Base-by-base conservation (phyloP, 768 basidiomycete species). In the Suillus americanus region DNA sequence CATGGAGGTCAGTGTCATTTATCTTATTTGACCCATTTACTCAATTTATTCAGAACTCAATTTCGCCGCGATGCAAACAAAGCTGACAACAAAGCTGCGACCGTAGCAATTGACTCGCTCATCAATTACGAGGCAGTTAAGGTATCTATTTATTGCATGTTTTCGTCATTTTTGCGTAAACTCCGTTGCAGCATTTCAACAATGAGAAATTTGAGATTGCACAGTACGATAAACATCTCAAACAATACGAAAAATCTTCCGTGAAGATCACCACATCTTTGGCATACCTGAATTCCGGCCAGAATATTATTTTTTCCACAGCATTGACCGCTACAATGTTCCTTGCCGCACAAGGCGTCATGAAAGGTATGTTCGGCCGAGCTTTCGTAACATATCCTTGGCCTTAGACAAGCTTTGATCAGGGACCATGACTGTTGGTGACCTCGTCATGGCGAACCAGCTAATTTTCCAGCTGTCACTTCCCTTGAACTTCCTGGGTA, bases 41-140 rank as follows among this genome's bases (percentile, higher is more conserved):
- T 62, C 45, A 61, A 57, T 38, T 37, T 60, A 23, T 43, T 28
- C 69, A 97, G 96, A 65, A 98, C 95, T 0, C 87, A 86, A 60
- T 99, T 99, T 81, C 90, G 97, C 30, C 88, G 95, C 54, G 86
- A 97, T 66, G 97, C 97, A 0, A 99, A 99, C 77, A 85, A 91
- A 64, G 97, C 97, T 0, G 97, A 99, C 69, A 99, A 99, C 77
- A 92, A 91, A 72, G 96, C 97, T 20, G 97, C 97, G 0, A 92
- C 94, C 0, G 86, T 91, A 2, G 93, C 94, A 3, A 94, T 99
- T 3, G 97, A 99, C 73, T 94, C 96, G 0, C 80, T 99, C 51
- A 97, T 99, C 75, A 99, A 99, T 73, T 99, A 94, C 71, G 97
- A 99, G 74, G 97, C 97, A 3, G 97, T 99, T 71, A 99, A 99